phyloP scores from a whole-genome alignment of 352 stramenopile genomes.

The Thraustochytrium striatum region DNA sequence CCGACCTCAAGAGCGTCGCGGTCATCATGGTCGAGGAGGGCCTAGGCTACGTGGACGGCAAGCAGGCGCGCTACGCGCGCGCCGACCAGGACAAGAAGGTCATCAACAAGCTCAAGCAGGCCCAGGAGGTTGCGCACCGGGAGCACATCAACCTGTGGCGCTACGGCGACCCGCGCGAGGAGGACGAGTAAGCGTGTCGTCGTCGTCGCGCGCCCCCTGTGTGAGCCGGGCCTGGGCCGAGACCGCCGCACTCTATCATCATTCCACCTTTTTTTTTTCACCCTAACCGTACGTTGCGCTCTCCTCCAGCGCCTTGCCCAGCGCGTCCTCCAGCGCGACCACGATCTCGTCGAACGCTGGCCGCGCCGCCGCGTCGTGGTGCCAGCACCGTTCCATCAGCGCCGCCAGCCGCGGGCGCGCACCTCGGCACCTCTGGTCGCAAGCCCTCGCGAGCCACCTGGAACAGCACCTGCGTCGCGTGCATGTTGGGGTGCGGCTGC shows the following conservation, averaged over 20 bases:
- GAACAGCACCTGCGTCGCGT: slow-evolving; percentile 67
- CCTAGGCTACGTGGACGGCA: slow-evolving; percentile 59
- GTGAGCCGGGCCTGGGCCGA: too few relatives aligned
- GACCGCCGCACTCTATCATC: too few relatives aligned
- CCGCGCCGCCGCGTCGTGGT: not conserved
- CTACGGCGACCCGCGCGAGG: slow-evolving; percentile 93
- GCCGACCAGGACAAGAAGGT: slow-evolving; percentile 57
- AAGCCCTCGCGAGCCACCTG: slow-evolving; percentile 14
- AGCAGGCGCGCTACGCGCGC: slow-evolving; percentile 66
- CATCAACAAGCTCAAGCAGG: slow-evolving; percentile 75
- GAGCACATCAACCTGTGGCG: slow-evolving; percentile 87
- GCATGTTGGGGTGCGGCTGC: slow-evolving; percentile 81
- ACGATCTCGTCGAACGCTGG: slow-evolving; percentile 13
- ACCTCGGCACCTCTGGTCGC: not conserved
- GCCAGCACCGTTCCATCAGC: slow-evolving; percentile 24
- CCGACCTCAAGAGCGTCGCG: slow-evolving; percentile 74
- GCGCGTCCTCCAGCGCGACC: not conserved
- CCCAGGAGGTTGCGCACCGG: slow-evolving; percentile 84
- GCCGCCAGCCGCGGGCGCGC: not conserved
- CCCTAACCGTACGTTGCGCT: too few relatives aligned
- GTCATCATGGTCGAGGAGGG: slow-evolving; percentile 75
- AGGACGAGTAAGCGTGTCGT: too few relatives aligned
- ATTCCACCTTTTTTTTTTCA: too few relatives aligned
- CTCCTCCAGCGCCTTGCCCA: too few relatives aligned
- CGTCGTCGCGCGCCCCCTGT: too few relatives aligned